Base-by-base conservation (phyloP, 2,329 filamentous ascomycete species). In the Penicillium sp. region DNA sequence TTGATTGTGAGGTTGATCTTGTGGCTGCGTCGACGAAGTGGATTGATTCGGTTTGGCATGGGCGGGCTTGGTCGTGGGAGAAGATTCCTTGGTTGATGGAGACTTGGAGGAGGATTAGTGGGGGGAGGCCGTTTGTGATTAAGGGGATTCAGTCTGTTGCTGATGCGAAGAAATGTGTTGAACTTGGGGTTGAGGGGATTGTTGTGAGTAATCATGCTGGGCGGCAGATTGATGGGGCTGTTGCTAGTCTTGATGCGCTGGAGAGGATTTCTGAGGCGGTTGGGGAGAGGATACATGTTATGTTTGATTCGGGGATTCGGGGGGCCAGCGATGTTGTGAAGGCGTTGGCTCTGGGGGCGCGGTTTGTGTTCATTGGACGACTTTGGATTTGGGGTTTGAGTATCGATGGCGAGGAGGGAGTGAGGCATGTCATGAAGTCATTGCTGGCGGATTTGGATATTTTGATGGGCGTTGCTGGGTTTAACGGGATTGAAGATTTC, bases 141-240 rank as follows among this genome's bases (percentile, higher is more conserved):
- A 91, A 90, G 70, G 87, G 87, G 0, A 82, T 91, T n/a, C 86
- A 90, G 73, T 83, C 81, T 13, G 81, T 83, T 0, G 75, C 77
- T 38, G 88, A 91, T 68, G 87, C 87, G 13, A 74, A 78, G 48
- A 78, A 76, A 60, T 84, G 84, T 2, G 78, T 85, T 34, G 78
- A 86, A 47, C 65, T 78, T 11, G 86, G 84, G 0, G 81, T 83
- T 3, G 83, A 90, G 60, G 87, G 84, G 0, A 87, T 91, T 44
- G 79, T 90, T 1, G 76, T 90, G 1, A 83, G 80, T 13, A 91
- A 91, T 61, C 88, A 91, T 67, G 88, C 87, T 1, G 87, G 87
- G 0, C 71, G 87, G 18, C 83, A 86, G 68, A 81, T 86, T 2
- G 84, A 86, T 60, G 83, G 83, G 0, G 82, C 83, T 2, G 74